Conservation (phyloP, 2,329 filamentous ascomycete genomes). For the Capronia coronata region DNA sequence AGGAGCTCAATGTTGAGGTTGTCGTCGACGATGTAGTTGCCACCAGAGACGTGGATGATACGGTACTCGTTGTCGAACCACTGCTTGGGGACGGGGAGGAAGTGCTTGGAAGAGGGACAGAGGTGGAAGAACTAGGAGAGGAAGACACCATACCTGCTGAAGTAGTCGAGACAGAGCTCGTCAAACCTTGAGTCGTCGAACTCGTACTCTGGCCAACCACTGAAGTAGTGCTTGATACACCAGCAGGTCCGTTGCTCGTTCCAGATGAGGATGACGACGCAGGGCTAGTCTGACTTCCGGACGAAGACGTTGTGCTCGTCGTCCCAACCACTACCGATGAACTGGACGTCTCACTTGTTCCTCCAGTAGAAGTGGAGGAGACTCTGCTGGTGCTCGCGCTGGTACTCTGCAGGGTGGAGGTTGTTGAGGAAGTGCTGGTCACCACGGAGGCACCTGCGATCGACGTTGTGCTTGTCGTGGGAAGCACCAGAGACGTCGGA, state of each 20-base stretch:
- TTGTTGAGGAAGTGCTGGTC: not conserved
- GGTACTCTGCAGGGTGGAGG: not conserved
- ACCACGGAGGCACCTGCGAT: not conserved
- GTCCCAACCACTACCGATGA: not conserved
- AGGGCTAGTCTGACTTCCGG: slow-evolving; percentile 6
- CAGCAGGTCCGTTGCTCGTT: slow-evolving; percentile 8
- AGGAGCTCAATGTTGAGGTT: not conserved
- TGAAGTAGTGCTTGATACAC: slow-evolving; percentile 15
- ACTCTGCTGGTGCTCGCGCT: slow-evolving; percentile 6
- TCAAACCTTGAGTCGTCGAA: slow-evolving; percentile 8
- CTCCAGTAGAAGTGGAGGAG: slow-evolving; percentile 8
- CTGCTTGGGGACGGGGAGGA: slow-evolving; percentile 9
- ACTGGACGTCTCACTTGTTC: not conserved
- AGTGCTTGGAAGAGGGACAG: slow-evolving; percentile 13
- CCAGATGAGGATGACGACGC: slow-evolving; percentile 8
- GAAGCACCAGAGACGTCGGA: not conserved
- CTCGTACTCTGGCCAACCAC: slow-evolving; percentile 6
- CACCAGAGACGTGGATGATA: slow-evolving; percentile 5
- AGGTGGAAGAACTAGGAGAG: slow-evolving; percentile 15
- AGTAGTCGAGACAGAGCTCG: slow-evolving; percentile 14
- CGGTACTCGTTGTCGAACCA: slow-evolving; percentile 2
- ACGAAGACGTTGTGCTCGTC: not conserved
- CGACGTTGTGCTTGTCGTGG: not conserved
- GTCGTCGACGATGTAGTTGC: slow-evolving; percentile 2
- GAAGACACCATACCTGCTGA: slow-evolving; percentile 23